Conservation (phyloP, 805 yeast genomes). For the Barnettozyma wickerhamii region DNA sequence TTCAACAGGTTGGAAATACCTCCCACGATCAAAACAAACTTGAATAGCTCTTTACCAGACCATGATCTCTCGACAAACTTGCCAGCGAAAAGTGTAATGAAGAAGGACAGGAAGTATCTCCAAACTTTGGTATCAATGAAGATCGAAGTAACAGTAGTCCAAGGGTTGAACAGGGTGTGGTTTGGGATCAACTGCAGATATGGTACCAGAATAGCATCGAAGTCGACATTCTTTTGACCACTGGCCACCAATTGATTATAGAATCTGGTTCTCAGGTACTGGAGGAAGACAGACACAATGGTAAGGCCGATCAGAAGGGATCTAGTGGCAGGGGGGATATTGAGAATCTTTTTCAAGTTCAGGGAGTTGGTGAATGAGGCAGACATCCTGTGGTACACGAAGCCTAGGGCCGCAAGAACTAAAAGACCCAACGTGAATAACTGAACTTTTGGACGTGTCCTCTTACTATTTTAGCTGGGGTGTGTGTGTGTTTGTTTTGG, state of each 20-base stretch:
- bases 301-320: conserved; percentile 38
- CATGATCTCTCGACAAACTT: conserved; percentile 62
- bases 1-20: conserved; percentile 47
- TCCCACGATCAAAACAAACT: conserved; percentile 45
- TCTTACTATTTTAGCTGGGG: too few relatives aligned
- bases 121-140: conserved; percentile 54
- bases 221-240: conserved; percentile 25
- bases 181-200: conserved; percentile 61
- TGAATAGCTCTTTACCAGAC: conserved; percentile 50
- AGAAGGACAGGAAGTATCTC: conserved; percentile 42
- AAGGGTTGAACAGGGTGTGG: conserved; percentile 50
- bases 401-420: conserved; percentile 20
- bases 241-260: conserved; percentile 24
- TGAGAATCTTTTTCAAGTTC: conserved; percentile 18
- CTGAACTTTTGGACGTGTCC: background rate
- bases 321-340: conserved; percentile 45
- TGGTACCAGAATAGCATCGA: conserved; percentile 47
- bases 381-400: conserved; percentile 22
- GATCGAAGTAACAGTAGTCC: conserved; percentile 61
- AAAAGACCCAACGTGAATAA: conserved; percentile 22
- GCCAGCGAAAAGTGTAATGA: conserved; percentile 54
- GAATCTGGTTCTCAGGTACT: conserved; percentile 36
- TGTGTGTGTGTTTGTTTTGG: background rate
- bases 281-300: conserved; percentile 36
- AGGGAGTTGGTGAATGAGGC: conserved; percentile 17